Percentiles rank a stretch among this genome's conserved stretches.
These are phyloP conservation scores for Saccharomyces hybrid DNA, from an alignment of 1,139 yeast species.

Conservation along the genomic window DNA sequence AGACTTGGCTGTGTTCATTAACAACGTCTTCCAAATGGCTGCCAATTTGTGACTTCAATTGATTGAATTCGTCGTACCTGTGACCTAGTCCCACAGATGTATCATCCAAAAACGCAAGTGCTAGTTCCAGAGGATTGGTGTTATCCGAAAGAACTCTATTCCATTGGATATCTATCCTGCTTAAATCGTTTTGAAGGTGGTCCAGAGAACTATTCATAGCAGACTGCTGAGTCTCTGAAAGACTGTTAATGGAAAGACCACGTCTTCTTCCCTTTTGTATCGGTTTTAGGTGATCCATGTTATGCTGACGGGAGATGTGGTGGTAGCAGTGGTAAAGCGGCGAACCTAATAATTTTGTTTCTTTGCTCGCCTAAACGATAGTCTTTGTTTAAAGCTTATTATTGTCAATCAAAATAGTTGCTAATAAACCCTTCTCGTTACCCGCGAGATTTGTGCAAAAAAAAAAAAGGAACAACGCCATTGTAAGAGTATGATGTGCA, in stretches of 20 bases:
- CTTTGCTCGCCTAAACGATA: slow-evolving; percentile 2
- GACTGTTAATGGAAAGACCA: slow-evolving; percentile 26
- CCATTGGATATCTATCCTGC: slow-evolving; percentile 33
- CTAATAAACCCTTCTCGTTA: background rate
- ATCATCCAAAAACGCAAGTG: slow-evolving; percentile 71
- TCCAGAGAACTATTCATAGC: slow-evolving; percentile 29
- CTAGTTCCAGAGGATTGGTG: slow-evolving; percentile 77
- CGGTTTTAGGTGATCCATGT: slow-evolving; percentile 18
- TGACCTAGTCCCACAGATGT: slow-evolving; percentile 85
- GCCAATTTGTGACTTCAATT: slow-evolving; percentile 48
- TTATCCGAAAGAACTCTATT: slow-evolving; percentile 36
- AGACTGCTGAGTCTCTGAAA: slow-evolving; percentile 22
- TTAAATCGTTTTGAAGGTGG: slow-evolving; percentile 24
- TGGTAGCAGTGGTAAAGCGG: background rate
- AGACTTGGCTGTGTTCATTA: slow-evolving; percentile 74
- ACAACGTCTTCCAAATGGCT: slow-evolving; percentile 61
- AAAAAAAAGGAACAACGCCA: background rate
- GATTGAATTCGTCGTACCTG: slow-evolving; percentile 51
- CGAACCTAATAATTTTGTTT: background rate
- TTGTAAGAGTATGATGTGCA: background rate
- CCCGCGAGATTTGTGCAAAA: background rate
- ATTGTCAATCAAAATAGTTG: background rate
- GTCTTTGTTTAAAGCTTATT: slow-evolving; percentile 2
- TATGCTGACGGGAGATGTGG: background rate
- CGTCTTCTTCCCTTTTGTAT: slow-evolving; percentile 19